A percentile compares a stretch with the other conserved stretches of the same genome.
These are phyloP conservation scores for Rhododendron kiyosumense DNA, from an alignment of 148 eudicot species.

Conservation along the genomic window DNA sequence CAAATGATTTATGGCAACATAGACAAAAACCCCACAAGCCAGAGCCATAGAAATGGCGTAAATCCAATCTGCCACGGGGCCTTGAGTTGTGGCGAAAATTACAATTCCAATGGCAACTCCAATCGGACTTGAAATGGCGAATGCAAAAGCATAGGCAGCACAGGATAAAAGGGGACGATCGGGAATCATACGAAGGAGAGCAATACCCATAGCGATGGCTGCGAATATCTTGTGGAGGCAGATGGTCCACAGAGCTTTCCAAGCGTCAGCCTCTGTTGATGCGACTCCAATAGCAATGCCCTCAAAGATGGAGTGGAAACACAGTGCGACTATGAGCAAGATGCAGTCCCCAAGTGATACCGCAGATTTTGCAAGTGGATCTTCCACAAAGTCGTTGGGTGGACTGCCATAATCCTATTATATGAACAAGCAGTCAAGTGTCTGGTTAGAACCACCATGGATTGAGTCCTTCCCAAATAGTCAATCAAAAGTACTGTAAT, in stretches of 20 bases:
- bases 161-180: slow-evolving; percentile 54
- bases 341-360: slow-evolving; percentile 50
- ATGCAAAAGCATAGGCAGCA: slow-evolving; percentile 48
- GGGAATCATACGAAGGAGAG: slow-evolving; percentile 55
- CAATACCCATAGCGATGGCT: slow-evolving; percentile 65
- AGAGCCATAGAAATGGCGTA: slow-evolving; percentile 59
- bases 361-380: slow-evolving; percentile 29
- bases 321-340: slow-evolving; percentile 50
- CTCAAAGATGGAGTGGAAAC: slow-evolving; percentile 67
- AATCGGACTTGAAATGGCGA: slow-evolving; percentile 60
- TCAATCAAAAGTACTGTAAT: not conserved
- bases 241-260: slow-evolving; percentile 69
- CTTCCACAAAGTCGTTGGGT: slow-evolving; percentile 12
- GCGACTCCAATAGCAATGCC: slow-evolving; percentile 70
- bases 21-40: slow-evolving; percentile 63
- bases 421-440: not conserved
- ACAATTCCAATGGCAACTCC: slow-evolving; percentile 61
- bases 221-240: slow-evolving; percentile 64
- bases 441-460: not conserved
- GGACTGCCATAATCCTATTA: slow-evolving; percentile 15
- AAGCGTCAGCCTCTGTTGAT: slow-evolving; percentile 44
- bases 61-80: slow-evolving; percentile 55
- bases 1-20: slow-evolving; percentile 57
- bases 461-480: not conserved
- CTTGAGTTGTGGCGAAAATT: slow-evolving; percentile 48